phyloP scores from a whole-genome alignment of 2,329 filamentous ascomycete genomes.

The Stagonosporopsis vannaccii region DNA sequence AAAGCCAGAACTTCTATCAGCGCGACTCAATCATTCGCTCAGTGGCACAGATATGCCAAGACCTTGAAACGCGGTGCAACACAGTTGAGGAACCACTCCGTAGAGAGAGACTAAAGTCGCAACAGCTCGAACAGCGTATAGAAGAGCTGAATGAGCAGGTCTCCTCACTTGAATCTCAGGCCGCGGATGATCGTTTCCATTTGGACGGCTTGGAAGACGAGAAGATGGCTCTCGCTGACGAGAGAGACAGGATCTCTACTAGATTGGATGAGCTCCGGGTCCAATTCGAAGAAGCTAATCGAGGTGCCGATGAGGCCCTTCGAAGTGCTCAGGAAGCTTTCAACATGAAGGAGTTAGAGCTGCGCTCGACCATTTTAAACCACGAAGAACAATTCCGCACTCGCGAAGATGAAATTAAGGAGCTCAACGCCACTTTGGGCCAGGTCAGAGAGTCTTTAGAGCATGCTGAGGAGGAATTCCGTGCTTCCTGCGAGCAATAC shows the following conservation, averaged over 20 bases:
- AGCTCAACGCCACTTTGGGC: conserved; percentile 15
- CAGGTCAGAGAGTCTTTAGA: conserved; percentile 17
- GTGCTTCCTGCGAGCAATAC: conserved; percentile 28
- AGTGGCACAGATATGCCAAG: conserved; percentile 62
- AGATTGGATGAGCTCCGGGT: conserved; percentile 42
- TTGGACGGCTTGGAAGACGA: conserved; percentile 49
- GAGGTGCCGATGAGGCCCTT: conserved; percentile 41
- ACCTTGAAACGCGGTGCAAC: conserved; percentile 64
- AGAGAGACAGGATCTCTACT: conserved; percentile 42
- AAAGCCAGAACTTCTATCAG: conserved; percentile 49
- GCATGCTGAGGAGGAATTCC: conserved; percentile 20
- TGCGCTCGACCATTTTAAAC: conserved; percentile 31
- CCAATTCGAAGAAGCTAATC: conserved; percentile 49
- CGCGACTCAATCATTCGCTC: conserved; percentile 57
- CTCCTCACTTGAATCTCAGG: conserved; percentile 40
- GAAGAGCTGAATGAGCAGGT: conserved; percentile 46
- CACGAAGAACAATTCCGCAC: conserved; percentile 26
- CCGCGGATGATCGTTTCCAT: conserved; percentile 33
- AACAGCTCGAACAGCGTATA: conserved; percentile 42
- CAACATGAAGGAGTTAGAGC: conserved; percentile 48
- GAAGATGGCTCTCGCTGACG: conserved; percentile 46
- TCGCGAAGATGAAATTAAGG: conserved; percentile 15
- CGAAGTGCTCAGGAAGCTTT: conserved; percentile 29
- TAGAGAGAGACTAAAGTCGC: conserved; percentile 51
- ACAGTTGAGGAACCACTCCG: conserved; percentile 63